Base-by-base conservation (phyloP, 257 asterid species). In the Solanum pimpinellifolium region DNA sequence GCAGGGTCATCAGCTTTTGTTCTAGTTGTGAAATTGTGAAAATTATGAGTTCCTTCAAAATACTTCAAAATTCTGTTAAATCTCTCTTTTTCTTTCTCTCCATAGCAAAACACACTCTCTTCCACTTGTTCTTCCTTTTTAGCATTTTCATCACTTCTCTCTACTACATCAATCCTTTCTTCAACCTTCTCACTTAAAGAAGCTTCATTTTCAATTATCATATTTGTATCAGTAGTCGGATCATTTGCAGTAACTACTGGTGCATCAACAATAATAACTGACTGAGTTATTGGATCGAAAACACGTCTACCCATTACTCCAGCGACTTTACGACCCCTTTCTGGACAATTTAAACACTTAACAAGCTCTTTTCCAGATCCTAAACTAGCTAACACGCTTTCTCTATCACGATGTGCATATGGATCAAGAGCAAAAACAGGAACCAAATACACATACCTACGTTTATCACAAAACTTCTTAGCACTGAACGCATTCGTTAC, bases 1-100 rank as follows among this genome's bases (percentile, higher is more conserved):
- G 99, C 85, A 31, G 99, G 99, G 81, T 97, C 99, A 87, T 96
- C 98, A 0, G 99, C 98, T 92, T 95, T 97, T 0, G 96, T 96
- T 86, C 99, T 91, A 1, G 98, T 93, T 0, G 99, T 97, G 91
- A 97, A 97, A 74, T 97, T 97, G 31, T 97, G 99, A 86, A 94
- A 97, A 87, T 97, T 97, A 87, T 95, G 99, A 1, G 99, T 97
- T 73, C 99, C 99, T 81, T 90, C 96, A 11, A 94, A 97, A 31
- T 85, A 90, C 89, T 93, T 94, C 21, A 97, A 94, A 66, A 97
- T 93, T 82, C 97, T 88, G 56, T 95, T 97, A 84, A 97, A 95
- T 90, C 97, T 95, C 69, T 93, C 94, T 91, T 90, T 97, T 92
- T 92, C 96, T 78, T 89, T 84, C 69, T 95, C 97, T 3, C 96